Conservation (phyloP, 352 stramenopile species). For the Phytophthora lateralis region DNA sequence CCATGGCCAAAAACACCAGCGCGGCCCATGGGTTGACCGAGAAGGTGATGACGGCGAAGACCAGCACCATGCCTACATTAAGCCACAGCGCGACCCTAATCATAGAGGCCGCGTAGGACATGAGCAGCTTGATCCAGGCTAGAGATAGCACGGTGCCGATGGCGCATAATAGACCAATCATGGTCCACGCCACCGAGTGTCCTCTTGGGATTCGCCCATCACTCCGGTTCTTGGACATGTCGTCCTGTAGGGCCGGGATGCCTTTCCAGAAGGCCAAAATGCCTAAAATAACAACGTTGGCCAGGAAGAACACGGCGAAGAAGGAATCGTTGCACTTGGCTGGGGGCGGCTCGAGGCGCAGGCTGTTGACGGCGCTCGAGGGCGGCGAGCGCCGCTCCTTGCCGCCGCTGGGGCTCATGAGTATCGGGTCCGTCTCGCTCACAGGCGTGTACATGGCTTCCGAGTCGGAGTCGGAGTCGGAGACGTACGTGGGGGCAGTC, state of each 20-base stretch:
- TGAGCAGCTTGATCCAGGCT: slow-evolving; percentile 80
- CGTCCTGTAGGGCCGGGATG: slow-evolving; percentile 56
- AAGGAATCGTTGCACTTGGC: slow-evolving; percentile 74
- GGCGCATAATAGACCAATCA: slow-evolving; percentile 56
- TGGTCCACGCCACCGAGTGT: slow-evolving; percentile 54
- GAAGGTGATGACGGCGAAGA: slow-evolving; percentile 68
- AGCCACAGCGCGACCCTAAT: slow-evolving; percentile 84
- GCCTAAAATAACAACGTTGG: slow-evolving; percentile 59
- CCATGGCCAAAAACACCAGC: slow-evolving; percentile 61
- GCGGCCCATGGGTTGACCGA: slow-evolving; percentile 65
- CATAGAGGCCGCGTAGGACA: slow-evolving; percentile 74
- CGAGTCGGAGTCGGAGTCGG: slow-evolving; percentile 31
- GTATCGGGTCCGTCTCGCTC: slow-evolving; percentile 81
- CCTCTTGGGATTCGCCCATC: slow-evolving; percentile 37
- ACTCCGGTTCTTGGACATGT: slow-evolving; percentile 33
- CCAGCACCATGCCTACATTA: slow-evolving; percentile 76
- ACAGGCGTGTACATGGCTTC: slow-evolving; percentile 76
- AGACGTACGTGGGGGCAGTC: slow-evolving; percentile 16
- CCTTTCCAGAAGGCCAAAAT: slow-evolving; percentile 78
- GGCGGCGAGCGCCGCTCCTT: slow-evolving; percentile 33
- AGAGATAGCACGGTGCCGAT: slow-evolving; percentile 62
- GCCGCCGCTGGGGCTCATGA: slow-evolving; percentile 47
- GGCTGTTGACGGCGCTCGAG: slow-evolving; percentile 49
- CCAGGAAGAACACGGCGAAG: slow-evolving; percentile 76
- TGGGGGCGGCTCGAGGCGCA: slow-evolving; percentile 63